Evolutionary conservation across 331 rosid species (phyloP), one percentile per base, ranked within the genome.

Genomic region (Acacia pycnantha): DNA sequence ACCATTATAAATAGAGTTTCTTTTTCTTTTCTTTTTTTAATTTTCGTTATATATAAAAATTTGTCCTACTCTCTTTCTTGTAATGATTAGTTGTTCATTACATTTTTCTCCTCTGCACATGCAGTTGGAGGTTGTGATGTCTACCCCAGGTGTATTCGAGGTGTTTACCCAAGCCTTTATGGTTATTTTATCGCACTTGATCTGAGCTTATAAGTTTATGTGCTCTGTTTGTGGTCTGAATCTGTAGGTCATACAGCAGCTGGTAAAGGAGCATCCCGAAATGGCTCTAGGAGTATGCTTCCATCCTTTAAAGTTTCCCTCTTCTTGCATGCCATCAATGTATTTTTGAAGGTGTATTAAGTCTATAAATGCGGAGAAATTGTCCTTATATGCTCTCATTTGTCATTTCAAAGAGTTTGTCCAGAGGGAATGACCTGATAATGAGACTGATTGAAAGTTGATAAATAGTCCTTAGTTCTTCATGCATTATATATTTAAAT

Each of bases 81-180:
- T 73, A 69, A 27, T 81, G 74, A 76, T 66, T 64, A 74, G 79
- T 51, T 86, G 79, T 89, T 90, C 24, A 87, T 71, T 37, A 4
- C 79, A 37, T 37, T 73, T 72, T 82, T 73, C 72, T 73, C 40
- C 73, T 86, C 76, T 86, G 83, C 44, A 26, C 37, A 47, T 90
- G 94, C 72, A 93, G 98, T 82, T 95, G 86, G 97, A 95, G 91
- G 90, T 93, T 82, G 97, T 95, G 81, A 74, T 86, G 88, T 89
- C 95, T 13, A 95, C 97, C 26, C 97, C 97, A 78, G 95, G 95
- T 81, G 97, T 93, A 86, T 88, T 95, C 70, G 93, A 93, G 98
- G 98, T 95, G 92, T 84, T 85, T 77, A 14, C 79, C 70, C 26
- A 26, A 74, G 29, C 35, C 76, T 77, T 82, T 77, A 31, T 79